These are phyloP conservation scores for Ogataea hybrid DNA, from an alignment of 1,139 yeast genomes.

Conservation along the genomic window DNA sequence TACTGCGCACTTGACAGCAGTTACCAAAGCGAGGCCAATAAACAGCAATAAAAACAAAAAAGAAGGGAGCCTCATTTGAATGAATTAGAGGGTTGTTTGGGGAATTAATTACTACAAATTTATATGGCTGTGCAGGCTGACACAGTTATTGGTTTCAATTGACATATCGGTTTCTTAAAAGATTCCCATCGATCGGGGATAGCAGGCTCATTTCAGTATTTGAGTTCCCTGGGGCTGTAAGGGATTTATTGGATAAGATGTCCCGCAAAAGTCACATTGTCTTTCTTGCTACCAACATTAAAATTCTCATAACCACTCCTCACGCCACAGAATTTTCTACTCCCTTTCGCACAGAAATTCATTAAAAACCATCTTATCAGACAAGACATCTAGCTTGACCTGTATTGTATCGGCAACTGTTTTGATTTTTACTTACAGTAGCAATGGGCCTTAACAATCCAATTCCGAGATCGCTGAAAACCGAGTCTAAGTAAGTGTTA, in stretches of 20 bases:
- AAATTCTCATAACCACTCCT: slow-evolving; percentile 9
- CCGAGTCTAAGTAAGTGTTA: slow-evolving; percentile 74
- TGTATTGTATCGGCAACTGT: slow-evolving; percentile 2
- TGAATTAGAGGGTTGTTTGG: background rate
- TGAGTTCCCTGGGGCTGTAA: no score
- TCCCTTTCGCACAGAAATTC: slow-evolving; percentile 12
- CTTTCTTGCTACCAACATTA: background rate
- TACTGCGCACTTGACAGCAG: background rate
- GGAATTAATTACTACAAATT: background rate
- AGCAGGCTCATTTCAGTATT: no score
- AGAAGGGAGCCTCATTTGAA: background rate
- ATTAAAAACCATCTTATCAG: slow-evolving; percentile 6
- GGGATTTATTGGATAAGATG: background rate
- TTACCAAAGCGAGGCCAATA: background rate
- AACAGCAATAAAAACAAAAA: background rate
- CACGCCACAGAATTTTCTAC: slow-evolving; percentile 5
- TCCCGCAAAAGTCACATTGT: background rate
- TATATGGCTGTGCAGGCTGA: background rate
- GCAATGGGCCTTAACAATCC: slow-evolving; percentile 87
- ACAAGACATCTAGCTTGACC: slow-evolving; percentile 4
- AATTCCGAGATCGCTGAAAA: slow-evolving; percentile 82
- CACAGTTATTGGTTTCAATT: background rate
- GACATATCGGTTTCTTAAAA: no score
- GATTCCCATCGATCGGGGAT: no score
- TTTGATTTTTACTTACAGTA: background rate